Conservation (phyloP, 2,329 filamentous ascomycete species). For the Alternaria metachromatica region DNA sequence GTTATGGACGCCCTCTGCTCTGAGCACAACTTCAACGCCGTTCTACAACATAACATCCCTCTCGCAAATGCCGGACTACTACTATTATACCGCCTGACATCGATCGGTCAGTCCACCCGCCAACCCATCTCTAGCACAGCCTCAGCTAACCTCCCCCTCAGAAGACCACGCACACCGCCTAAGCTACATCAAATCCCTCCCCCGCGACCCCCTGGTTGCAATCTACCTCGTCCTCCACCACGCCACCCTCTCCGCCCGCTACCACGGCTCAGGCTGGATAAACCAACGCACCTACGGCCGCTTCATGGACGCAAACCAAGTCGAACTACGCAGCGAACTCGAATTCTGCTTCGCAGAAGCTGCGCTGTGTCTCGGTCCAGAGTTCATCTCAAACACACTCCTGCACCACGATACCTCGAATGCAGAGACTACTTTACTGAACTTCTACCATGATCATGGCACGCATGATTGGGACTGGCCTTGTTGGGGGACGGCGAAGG, state of each 20-base stretch:
- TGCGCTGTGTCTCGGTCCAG: constrained; percentile 28
- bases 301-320: constrained; percentile 37
- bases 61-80: constrained; percentile 37
- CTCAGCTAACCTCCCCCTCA: not conserved
- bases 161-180: constrained; percentile 22
- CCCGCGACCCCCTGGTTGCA: constrained; percentile 31
- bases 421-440: constrained; percentile 30
- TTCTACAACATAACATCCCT: constrained; percentile 33
- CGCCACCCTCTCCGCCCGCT: constrained; percentile 37
- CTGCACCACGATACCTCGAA: constrained; percentile 15
- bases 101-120: constrained; percentile 21
- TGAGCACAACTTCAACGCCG: constrained; percentile 32
- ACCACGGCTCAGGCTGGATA: constrained; percentile 42
- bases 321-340: constrained; percentile 37
- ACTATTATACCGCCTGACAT: constrained; percentile 31
- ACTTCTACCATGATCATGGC: constrained; percentile 38
- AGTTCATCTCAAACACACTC: constrained; percentile 35
- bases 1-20: constrained; percentile 39
- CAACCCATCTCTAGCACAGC: not conserved
- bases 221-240: constrained; percentile 39
- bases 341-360: constrained; percentile 42
- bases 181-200: constrained; percentile 29
- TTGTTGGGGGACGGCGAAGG: constrained; percentile 20
- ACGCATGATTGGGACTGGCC: constrained; percentile 36
- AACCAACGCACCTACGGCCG: constrained; percentile 38